Base-by-base conservation (phyloP, 306 rosid genomes). In the Sophora flavescens region DNA sequence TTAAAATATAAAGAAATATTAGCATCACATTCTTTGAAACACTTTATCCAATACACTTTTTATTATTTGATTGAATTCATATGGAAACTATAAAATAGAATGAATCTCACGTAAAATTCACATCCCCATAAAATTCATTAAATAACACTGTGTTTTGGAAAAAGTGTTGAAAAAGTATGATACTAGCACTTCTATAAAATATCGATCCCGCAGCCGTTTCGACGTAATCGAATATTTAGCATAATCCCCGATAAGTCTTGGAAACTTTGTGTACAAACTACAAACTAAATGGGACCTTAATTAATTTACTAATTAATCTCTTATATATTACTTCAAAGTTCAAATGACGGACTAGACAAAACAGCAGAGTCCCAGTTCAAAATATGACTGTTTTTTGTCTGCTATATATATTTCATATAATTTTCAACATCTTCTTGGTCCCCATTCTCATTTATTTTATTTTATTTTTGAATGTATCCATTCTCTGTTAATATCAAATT, bases 281-380 rank as follows among this genome's bases (percentile, higher is more conserved):
- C 42, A 56, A 54, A 16, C 33, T 15, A 47, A 70, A 22, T 35
- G 13, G 28, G 59, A 32, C 56, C 39, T 53, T 73, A 30, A 36
- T 36, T 32, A 50, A 51, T 36, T 3, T 6, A 36, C 62, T 68
- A 22, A 22, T 22, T 58, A 68, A 81, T 36, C 44, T 81, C 26
- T 18, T 0, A 32, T 28, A 16, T 65, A 7, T 58, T 56, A 13
- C 5, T 58, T 57, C 33, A 13, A 48, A 45, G 50, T 65, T 69
- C 67, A 67, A 60, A 60, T 13, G 26, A 16, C 1, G 18, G 18
- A 75, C 51, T 32, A 18, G 84, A 82, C 70, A 74, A 52, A 59
- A 74, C 12, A 41, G 42, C 35, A 68, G 81, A 69, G 75, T 75
- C 84, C 16, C 33, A 69, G 57, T 71, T 79, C 17, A 18, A 75